Evolutionary conservation across 768 basidiomycete species (phyloP).

Genomic region (Tephrocybe sp.): DNA sequence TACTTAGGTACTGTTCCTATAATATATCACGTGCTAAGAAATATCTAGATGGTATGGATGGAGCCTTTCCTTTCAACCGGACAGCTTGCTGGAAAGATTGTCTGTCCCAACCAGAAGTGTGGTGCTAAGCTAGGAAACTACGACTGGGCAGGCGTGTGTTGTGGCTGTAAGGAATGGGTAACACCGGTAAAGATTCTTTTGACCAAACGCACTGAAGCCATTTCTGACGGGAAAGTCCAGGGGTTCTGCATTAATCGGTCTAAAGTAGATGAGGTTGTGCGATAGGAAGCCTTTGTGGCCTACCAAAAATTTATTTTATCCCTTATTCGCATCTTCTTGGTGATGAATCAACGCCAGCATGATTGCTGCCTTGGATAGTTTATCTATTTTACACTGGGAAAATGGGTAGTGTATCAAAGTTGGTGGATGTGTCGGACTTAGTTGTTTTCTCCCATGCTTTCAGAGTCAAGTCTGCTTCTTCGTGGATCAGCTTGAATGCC

Average conservation of each 20-base stretch:
- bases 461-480: too few relatives aligned
- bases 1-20: background rate
- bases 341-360: too few relatives aligned
- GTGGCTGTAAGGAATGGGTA: conserved; percentile 91
- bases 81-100: conserved; percentile 80
- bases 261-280: conserved; percentile 62
- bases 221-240: conserved; percentile 23
- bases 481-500: background rate
- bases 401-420: too few relatives aligned
- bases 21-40: background rate
- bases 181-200: conserved; percentile 61
- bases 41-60: conserved; percentile 98
- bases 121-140: conserved; percentile 90
- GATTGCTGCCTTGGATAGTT: too few relatives aligned
- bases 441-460: too few relatives aligned
- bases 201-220: background rate
- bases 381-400: too few relatives aligned
- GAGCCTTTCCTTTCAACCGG: conserved; percentile 74
- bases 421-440: too few relatives aligned
- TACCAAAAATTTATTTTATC: background rate
- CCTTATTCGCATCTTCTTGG: too few relatives aligned
- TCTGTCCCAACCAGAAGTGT: conserved; percentile 92
- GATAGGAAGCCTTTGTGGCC: background rate
- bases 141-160: conserved; percentile 94
- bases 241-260: conserved; percentile 68